These are phyloP conservation scores for Ilyonectria destructans DNA, from an alignment of 2,329 filamentous ascomycete species.

Conservation along the genomic window DNA sequence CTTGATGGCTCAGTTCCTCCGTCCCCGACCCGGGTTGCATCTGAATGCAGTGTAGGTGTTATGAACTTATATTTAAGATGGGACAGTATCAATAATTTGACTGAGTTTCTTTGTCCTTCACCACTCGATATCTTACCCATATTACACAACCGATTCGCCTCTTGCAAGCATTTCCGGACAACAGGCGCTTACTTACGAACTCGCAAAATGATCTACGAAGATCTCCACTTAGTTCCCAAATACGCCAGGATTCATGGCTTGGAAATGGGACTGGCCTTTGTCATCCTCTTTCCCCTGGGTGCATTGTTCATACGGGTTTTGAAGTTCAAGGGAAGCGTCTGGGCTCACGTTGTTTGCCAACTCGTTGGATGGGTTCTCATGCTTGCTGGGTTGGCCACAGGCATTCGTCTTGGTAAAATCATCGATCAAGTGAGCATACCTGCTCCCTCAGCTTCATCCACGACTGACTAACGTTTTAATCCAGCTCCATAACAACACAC, in stretches of 20 bases:
- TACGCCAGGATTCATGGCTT: conserved; percentile 6
- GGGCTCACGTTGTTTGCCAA: conserved; percentile 17
- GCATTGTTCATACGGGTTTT: conserved; percentile 13
- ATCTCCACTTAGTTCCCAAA: conserved; percentile 8
- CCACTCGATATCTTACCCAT: background rate
- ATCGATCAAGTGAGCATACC: background rate
- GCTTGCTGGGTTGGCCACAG: conserved; percentile 3
- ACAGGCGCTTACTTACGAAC: background rate
- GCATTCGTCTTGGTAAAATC: conserved; percentile 11
- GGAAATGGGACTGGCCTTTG: conserved; percentile 10
- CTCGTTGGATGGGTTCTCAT: conserved; percentile 10
- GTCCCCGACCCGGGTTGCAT: conserved; percentile 1
- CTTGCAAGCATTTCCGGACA: background rate
- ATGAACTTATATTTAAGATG: background rate
- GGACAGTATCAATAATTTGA: background rate
- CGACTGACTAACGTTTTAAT: background rate
- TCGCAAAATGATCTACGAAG: conserved; percentile 13
- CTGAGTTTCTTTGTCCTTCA: background rate
- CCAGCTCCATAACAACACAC: conserved; percentile 12
- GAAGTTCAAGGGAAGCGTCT: conserved; percentile 13
- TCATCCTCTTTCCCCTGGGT: conserved; percentile 10
- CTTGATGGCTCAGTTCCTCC: background rate
- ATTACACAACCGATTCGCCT: too few species aligned
- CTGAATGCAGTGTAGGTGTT: background rate
- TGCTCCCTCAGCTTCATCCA: background rate